Percentiles rank a stretch among this genome's conserved stretches.
Evolutionary conservation across 1,139 yeast species (phyloP).

Genomic region (Debaryomyces fabryi): DNA sequence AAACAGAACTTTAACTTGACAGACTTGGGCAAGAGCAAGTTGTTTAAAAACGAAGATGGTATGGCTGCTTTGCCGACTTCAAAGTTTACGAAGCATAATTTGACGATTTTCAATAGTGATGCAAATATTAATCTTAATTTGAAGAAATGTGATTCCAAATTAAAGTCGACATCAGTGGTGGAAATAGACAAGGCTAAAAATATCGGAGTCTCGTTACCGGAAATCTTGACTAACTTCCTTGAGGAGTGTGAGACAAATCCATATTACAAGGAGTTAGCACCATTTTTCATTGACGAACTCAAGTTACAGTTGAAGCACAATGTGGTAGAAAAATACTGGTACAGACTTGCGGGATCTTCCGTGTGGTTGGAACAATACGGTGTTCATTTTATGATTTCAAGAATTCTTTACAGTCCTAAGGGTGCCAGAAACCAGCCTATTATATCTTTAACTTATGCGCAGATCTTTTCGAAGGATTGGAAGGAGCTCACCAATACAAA

Average conservation of each 20-base stretch:
- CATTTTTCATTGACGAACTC: conserved; percentile 28
- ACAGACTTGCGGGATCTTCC: conserved; percentile 40
- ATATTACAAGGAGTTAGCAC: conserved; percentile 29
- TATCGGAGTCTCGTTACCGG: conserved; percentile 24
- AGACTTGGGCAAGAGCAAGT: conserved; percentile 1
- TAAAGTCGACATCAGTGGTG: conserved; percentile 16
- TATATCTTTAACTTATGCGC: conserved; percentile 39
- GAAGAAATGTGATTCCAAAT: conserved; percentile 17
- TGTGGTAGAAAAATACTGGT: conserved; percentile 38
- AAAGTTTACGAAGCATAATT: conserved; percentile 18
- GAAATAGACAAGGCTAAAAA: conserved; percentile 23
- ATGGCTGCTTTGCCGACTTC: conserved; percentile 6
- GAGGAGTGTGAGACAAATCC: conserved; percentile 20
- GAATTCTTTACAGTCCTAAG: conserved; percentile 34
- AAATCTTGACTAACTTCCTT: conserved; percentile 21
- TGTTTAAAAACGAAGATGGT: conserved; percentile 4
- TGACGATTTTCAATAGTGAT: conserved; percentile 22
- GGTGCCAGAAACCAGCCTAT: conserved; percentile 36
- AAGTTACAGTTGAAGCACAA: conserved; percentile 28
- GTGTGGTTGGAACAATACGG: conserved; percentile 46
- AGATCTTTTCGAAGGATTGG: conserved; percentile 42
- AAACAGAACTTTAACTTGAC: conserved; percentile 9
- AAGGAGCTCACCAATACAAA: conserved; percentile 35
- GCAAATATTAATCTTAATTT: conserved; percentile 20
- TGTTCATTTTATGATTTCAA: conserved; percentile 38